These are phyloP conservation scores for Gastrolobium bilobum DNA, from an alignment of 306 rosid genomes.

Conservation along the genomic window DNA sequence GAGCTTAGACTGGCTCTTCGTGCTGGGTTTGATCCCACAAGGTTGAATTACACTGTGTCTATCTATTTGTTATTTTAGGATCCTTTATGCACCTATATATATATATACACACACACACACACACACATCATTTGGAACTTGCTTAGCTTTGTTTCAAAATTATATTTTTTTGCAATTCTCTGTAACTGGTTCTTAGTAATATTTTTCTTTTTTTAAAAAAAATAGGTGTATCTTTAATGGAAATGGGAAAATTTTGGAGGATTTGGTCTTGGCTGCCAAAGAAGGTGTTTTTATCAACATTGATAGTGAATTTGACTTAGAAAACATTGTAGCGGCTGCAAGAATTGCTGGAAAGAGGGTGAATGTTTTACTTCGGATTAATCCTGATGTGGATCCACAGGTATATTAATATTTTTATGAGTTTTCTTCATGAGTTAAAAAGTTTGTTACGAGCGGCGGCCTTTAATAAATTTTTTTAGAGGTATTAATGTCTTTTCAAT, in stretches of 20 bases:
- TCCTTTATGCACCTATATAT: background rate
- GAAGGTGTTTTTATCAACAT: constrained; percentile 87
- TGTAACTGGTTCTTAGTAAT: background rate
- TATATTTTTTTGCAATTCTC: background rate
- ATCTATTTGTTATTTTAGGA: constrained; percentile 14
- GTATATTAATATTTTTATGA: constrained; percentile 30
- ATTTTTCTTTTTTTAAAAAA: background rate
- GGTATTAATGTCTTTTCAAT: too few species aligned
- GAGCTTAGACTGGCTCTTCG: constrained; percentile 85
- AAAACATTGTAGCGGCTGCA: constrained; percentile 84
- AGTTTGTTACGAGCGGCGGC: background rate
- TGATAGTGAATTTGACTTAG: constrained; percentile 95
- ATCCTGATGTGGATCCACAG: constrained; percentile 89
- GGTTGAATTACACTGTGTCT: constrained; percentile 49
- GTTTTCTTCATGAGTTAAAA: background rate
- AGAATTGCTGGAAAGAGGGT: constrained; percentile 79
- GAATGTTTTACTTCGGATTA: constrained; percentile 85
- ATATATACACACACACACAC: background rate
- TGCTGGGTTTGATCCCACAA: constrained; percentile 91
- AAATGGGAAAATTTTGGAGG: constrained; percentile 90
- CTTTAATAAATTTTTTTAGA: background rate
- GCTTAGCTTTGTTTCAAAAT: constrained; percentile 11
- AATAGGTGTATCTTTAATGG: constrained; percentile 93
- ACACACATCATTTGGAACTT: background rate
- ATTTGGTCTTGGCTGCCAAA: constrained; percentile 88